A percentile compares a stretch with the other conserved stretches of the same genome.
phyloP scores from a whole-genome alignment of 176 grass and related monocot species.

The Carex myosuroides region DNA sequence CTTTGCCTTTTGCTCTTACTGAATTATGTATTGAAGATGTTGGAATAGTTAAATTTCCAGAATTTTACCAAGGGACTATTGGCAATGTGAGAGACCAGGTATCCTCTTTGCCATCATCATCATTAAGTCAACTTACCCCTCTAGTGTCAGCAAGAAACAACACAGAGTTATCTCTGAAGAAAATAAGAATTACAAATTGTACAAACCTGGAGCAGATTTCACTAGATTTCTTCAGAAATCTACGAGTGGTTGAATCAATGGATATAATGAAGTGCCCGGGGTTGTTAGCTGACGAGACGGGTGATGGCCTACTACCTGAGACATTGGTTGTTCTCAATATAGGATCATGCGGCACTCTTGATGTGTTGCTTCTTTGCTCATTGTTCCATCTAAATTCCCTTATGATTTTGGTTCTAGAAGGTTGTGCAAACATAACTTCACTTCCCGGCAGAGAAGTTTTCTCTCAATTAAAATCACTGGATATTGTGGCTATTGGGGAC shows the following conservation, averaged over 20 bases:
- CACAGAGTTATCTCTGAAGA: constrained; percentile 15
- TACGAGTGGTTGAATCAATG: constrained; percentile 15
- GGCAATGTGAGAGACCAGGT: not conserved
- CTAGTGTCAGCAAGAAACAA: constrained; percentile 6
- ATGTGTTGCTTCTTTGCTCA: constrained; percentile 19
- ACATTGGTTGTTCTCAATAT: constrained; percentile 27
- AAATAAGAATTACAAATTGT: constrained; percentile 37
- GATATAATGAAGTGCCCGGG: constrained; percentile 24
- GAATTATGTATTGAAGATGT: constrained; percentile 24
- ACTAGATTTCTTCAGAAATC: constrained; percentile 24
- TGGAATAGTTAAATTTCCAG: constrained; percentile 22
- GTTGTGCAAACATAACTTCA: constrained; percentile 24
- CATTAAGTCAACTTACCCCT: constrained; percentile 3
- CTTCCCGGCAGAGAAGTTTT: constrained; percentile 30
- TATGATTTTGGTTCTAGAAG: constrained; percentile 23
- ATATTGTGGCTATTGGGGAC: not conserved
- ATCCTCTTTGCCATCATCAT: constrained; percentile 7
- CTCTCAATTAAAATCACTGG: constrained; percentile 25
- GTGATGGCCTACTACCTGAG: constrained; percentile 10
- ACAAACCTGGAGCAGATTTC: constrained; percentile 15
- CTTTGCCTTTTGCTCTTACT: constrained; percentile 15
- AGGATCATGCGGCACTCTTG: constrained; percentile 27
- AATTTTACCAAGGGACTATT: not conserved
- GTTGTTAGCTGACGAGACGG: not conserved
- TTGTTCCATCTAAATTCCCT: constrained; percentile 30